Percentiles rank a stretch among this genome's conserved stretches.
Conservation (phyloP, 2,329 filamentous ascomycete species). For the Oidium heveae region DNA sequence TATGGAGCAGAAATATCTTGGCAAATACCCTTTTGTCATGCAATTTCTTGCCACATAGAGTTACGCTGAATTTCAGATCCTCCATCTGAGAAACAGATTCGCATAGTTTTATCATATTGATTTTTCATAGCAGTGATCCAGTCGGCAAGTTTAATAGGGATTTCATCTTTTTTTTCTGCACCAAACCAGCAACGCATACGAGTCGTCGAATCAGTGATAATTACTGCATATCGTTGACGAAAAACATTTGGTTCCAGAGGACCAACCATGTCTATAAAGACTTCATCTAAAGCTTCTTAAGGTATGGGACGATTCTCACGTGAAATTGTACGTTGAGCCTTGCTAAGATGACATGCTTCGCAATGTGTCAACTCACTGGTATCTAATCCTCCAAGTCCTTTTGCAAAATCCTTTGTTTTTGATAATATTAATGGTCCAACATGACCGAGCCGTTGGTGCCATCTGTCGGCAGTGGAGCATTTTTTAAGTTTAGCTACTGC, state of each 20-base stretch:
- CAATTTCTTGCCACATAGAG: neutral
- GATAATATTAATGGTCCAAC: neutral
- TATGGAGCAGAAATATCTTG: neutral
- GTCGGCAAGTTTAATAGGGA: neutral
- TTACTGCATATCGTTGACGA: neutral
- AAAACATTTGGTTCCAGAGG: neutral
- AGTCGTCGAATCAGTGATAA: neutral
- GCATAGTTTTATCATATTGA: neutral
- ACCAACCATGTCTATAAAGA: neutral
- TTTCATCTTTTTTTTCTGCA: neutral
- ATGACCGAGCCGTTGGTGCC: neutral
- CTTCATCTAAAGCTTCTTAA: neutral
- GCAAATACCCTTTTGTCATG: neutral
- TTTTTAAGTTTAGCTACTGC: neutral
- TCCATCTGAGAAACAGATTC: neutral
- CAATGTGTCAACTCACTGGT: neutral
- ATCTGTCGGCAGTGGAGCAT: neutral
- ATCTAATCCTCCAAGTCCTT: neutral
- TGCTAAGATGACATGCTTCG: neutral
- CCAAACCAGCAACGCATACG: neutral
- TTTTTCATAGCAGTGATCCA: neutral
- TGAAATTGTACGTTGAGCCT: neutral
- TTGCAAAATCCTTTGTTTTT: neutral
- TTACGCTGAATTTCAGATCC: neutral
- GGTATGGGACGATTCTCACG: neutral